phyloP scores from a whole-genome alignment of 176 grass and related monocot genomes.

The Neostapfia colusana region DNA sequence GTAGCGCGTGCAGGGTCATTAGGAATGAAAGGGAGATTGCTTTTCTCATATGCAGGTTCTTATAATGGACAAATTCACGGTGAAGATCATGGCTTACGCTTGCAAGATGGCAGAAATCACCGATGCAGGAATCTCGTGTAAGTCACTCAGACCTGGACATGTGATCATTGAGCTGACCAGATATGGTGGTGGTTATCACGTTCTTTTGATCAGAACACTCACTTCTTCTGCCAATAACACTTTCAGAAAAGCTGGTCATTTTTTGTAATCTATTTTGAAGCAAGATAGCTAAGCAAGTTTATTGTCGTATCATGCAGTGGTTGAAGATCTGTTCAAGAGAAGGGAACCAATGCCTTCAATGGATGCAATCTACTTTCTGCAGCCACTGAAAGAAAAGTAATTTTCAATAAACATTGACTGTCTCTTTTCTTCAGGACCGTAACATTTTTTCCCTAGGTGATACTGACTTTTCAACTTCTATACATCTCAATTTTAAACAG shows the following conservation, averaged over 20 bases:
- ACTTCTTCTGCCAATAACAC: not conserved
- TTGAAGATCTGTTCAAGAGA: slow-evolving; percentile 96
- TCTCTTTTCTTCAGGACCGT: not conserved
- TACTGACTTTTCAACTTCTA: not conserved
- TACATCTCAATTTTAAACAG: not conserved
- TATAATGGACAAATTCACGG: slow-evolving; percentile 96
- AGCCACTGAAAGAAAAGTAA: slow-evolving; percentile 98
- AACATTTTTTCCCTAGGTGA: not conserved
- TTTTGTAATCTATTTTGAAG: slow-evolving; percentile 20
- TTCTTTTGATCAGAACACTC: not conserved
- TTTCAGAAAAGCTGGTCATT: not conserved
- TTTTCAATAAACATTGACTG: not conserved
- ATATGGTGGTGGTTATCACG: not conserved
- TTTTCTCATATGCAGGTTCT: slow-evolving; percentile 60
- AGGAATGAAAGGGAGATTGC: not conserved
- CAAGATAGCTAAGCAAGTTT: slow-evolving; percentile 2
- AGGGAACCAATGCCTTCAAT: slow-evolving; percentile 93
- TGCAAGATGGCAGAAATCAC: slow-evolving; percentile 99
- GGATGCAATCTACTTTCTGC: slow-evolving; percentile 97
- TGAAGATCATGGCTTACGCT: slow-evolving; percentile 80
- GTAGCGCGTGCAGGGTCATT: not conserved
- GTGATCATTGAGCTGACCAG: slow-evolving; percentile 7
- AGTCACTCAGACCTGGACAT: slow-evolving; percentile 34
- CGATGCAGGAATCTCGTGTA: slow-evolving; percentile 79
- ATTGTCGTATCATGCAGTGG: slow-evolving; percentile 57